phyloP scores from a whole-genome alignment of 2,329 filamentous ascomycete species.

The Talaromyces sp. region DNA sequence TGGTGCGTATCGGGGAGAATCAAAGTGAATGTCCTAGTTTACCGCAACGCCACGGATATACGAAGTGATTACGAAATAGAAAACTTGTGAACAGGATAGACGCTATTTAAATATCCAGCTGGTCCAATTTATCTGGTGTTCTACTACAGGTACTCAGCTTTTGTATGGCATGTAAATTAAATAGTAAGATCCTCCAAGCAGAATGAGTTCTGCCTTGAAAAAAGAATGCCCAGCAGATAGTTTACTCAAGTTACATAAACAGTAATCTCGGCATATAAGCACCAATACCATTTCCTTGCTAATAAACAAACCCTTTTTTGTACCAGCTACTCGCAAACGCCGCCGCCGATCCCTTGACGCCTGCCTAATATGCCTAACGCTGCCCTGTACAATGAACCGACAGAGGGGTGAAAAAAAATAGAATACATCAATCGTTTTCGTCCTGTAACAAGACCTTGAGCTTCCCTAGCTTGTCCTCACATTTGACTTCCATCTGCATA shows the following conservation, averaged over 20 bases:
- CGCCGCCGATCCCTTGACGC: neutral
- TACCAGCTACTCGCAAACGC: neutral
- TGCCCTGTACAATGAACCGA: neutral
- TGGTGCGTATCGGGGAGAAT: neutral
- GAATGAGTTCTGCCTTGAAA: neutral
- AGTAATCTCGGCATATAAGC: neutral
- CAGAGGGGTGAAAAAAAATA: neutral
- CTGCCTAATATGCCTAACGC: neutral
- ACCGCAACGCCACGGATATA: too few relatives aligned
- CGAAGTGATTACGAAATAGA: too few relatives aligned
- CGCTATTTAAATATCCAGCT: too few relatives aligned
- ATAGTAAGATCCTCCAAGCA: too few relatives aligned
- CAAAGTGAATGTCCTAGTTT: too few relatives aligned
- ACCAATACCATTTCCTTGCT: neutral
- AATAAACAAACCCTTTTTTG: neutral
- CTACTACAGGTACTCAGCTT: neutral
- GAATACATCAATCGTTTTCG: constrained; percentile 24
- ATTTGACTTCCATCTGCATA: constrained; percentile 42
- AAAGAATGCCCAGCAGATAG: neutral
- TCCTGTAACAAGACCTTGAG: constrained; percentile 36
- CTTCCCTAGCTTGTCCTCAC: constrained; percentile 40
- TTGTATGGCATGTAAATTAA: neutral
- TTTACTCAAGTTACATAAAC: neutral
- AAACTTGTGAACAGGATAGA: too few relatives aligned
- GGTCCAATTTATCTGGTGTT: neutral